Conservation (phyloP, 495 filamentous ascomycete genomes). For the Daldinia caldariorum region DNA sequence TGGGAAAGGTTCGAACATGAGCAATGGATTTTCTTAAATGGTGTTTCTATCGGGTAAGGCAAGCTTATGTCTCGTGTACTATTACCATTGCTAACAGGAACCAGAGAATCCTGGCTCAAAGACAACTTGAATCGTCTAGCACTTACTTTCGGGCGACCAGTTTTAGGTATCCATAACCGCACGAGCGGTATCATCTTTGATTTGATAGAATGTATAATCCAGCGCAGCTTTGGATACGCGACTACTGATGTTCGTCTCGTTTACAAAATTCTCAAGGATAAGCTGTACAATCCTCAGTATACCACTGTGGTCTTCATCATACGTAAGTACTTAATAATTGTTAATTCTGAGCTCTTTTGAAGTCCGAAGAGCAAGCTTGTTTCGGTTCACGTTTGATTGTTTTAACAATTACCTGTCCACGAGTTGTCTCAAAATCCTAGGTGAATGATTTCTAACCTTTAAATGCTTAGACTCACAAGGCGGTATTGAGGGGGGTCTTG, state of each 20-base stretch:
- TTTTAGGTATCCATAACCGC: slow-evolving; percentile 2
- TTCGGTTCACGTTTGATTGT: no score
- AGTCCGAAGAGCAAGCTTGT: no score
- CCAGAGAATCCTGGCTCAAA: not conserved
- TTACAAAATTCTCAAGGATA: not conserved
- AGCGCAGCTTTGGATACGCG: slow-evolving; percentile 6
- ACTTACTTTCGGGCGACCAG: slow-evolving; percentile 4
- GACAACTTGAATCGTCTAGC: slow-evolving; percentile 1
- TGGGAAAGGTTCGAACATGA: not conserved
- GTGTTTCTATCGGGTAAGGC: slow-evolving; percentile 1
- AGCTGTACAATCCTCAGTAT: slow-evolving; percentile 5
- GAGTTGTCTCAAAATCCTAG: no score
- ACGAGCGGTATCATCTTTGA: slow-evolving; percentile 2
- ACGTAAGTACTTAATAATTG: not conserved
- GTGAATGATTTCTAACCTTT: not conserved
- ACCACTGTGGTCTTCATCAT: not conserved
- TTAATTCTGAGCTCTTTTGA: not conserved
- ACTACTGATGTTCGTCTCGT: not conserved
- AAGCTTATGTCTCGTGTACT: not conserved
- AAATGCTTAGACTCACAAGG: not conserved
- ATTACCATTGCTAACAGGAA: not conserved
- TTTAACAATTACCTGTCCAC: no score
- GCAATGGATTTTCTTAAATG: slow-evolving; percentile 9
- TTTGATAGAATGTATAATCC: not conserved
- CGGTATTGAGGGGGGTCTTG: not conserved